These are phyloP conservation scores for Rauvolfia tetraphylla DNA, from an alignment of 257 asterid species.

Conservation along the genomic window DNA sequence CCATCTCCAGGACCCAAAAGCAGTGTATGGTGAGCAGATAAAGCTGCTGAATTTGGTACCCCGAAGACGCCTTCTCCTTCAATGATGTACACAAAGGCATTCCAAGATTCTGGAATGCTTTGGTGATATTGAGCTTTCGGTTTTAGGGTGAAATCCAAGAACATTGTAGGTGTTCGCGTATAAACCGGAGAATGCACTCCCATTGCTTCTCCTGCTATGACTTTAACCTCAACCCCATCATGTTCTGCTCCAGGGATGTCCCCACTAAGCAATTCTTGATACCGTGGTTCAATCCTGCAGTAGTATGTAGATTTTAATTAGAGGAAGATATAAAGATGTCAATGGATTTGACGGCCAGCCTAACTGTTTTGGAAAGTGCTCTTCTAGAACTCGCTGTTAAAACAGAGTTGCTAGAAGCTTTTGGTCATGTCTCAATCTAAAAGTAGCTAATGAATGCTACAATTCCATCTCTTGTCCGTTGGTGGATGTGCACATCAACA, in stretches of 20 bases:
- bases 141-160: conserved; percentile 66
- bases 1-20: conserved; percentile 88
- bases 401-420: neutral
- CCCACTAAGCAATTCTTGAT: conserved; percentile 65
- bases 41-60: conserved; percentile 32
- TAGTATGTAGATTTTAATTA: neutral
- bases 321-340: neutral
- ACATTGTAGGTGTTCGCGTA: conserved; percentile 87
- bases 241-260: conserved; percentile 65
- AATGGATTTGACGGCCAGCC: neutral
- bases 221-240: conserved; percentile 68
- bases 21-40: conserved; percentile 62
- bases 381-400: conserved; percentile 2
- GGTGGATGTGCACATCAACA: neutral
- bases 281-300: conserved; percentile 80
- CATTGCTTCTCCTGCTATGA: conserved; percentile 92
- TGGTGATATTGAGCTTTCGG: conserved; percentile 60
- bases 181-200: conserved; percentile 78
- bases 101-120: conserved; percentile 71
- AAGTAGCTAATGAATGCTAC: neutral
- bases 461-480: neutral
- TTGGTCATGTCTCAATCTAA: conserved; percentile 9
- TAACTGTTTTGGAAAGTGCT: neutral
- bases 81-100: conserved; percentile 59
- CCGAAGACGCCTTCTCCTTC: conserved; percentile 85